Base-by-base conservation (phyloP, 495 filamentous ascomycete genomes). In the Endocarpon pusillum region DNA sequence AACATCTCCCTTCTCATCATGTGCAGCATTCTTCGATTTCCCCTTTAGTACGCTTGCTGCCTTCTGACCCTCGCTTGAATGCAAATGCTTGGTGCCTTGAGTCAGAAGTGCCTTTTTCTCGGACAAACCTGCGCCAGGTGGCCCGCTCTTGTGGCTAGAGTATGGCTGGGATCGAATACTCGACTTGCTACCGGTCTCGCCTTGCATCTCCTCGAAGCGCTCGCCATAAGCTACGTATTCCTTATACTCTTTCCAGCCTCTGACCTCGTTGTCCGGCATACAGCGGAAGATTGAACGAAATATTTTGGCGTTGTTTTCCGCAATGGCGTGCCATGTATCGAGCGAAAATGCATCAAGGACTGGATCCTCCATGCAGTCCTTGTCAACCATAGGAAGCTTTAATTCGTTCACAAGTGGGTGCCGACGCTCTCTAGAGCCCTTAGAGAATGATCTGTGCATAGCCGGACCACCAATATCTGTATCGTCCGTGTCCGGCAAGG, bases 181-280 rank as follows among this genome's bases (percentile, higher is more conserved):
- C 29, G 62, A 55, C 22, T 67, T 63, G 21, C 51, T 68, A 39
- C 62, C 63, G 8, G 40, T 52, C 10, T 41, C 42, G 24, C 50
- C 50, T 44, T 80, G 67, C 55, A 74, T 71, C 38, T 81, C 75
- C 35, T 71, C 67, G 55, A 94, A 93, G 10, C 76, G 69, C 42
- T 79, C 74, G 17, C 67, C 69, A 48, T 92, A 96, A 3, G 75
- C 68, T 31, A 71, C 59, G 48, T 77, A 94, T 37, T 92, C 79
- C 46, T 82, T 85, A 59, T 96, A 97, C 42, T 91, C 81, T 43
- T 79, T 77, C 91, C 91, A 97, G 33, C 72, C 81, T 41, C 75
- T 79, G 41, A 91, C 91, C 44, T 94, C 83, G 35, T 71, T 92
- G 48, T 97, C 89, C 1, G 89, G 89, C 81, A 87, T 87, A 54